Evolutionary conservation across 2,329 filamentous ascomycete genomes (phyloP).

Genomic region (Coniochaeta sp.): DNA sequence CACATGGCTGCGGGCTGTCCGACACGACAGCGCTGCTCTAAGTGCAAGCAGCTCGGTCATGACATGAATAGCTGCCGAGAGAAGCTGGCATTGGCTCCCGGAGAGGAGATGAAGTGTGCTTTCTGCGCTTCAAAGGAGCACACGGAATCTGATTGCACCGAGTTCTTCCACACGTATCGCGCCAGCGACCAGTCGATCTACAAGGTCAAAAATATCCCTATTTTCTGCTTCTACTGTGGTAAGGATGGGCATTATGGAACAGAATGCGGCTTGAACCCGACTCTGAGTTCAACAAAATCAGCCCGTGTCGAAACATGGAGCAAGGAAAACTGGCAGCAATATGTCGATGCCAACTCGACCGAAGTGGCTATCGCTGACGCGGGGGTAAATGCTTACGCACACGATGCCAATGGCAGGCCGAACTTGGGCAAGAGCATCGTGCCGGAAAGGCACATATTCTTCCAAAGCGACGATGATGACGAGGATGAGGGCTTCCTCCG

Average conservation of each 20-base stretch:
- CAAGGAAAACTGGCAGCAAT: constrained; percentile 37
- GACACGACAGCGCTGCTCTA: constrained; percentile 41
- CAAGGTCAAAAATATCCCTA: constrained; percentile 42
- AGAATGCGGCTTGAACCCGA: constrained; percentile 38
- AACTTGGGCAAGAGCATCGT: constrained; percentile 21
- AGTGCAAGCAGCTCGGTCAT: constrained; percentile 60
- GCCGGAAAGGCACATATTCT: constrained; percentile 30
- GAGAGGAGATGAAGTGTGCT: constrained; percentile 50
- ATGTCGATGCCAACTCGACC: constrained; percentile 38
- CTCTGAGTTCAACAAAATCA: constrained; percentile 11
- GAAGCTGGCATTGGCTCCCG: constrained; percentile 38
- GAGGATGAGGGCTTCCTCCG: constrained; percentile 30
- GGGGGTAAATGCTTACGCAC: background rate
- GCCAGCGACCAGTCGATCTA: constrained; percentile 30
- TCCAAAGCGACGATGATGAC: constrained; percentile 39
- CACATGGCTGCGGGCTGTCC: constrained; percentile 48
- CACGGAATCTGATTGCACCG: constrained; percentile 50
- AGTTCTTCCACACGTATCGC: constrained; percentile 52
- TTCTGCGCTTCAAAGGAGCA: constrained; percentile 52
- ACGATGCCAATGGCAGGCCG: constrained; percentile 6
- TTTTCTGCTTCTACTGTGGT: constrained; percentile 52
- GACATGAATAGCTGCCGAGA: constrained; percentile 42
- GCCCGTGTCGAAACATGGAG: constrained; percentile 43
- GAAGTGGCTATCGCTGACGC: constrained; percentile 26
- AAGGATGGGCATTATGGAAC: constrained; percentile 46